These are phyloP conservation scores for Heritiera littoralis DNA, from an alignment of 345 rosid genomes.

Conservation along the genomic window DNA sequence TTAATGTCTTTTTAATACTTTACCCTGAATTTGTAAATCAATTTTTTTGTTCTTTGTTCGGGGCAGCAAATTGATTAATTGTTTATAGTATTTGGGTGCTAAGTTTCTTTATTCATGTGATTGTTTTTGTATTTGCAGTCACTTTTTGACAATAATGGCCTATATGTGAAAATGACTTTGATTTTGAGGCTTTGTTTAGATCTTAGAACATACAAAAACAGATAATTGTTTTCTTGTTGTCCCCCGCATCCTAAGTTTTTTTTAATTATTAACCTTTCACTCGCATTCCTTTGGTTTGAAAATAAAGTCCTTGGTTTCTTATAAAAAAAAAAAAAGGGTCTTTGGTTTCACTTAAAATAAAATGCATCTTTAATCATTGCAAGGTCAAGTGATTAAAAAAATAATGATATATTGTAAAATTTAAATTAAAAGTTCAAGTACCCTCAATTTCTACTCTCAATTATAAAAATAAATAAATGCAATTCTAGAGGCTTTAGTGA, in stretches of 20 bases:
- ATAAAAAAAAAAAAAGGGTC: too few species aligned
- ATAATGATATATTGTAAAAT: too few species aligned
- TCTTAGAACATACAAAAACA: not conserved
- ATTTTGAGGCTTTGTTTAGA: not conserved
- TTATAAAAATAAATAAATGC: too few species aligned
- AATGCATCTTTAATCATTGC: not conserved
- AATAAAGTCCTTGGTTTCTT: not conserved
- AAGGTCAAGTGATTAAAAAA: too few species aligned
- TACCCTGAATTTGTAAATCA: too few species aligned
- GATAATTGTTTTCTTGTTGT: not conserved
- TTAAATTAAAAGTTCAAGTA: too few species aligned
- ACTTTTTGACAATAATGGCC: slow-evolving; percentile 9
- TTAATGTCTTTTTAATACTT: not conserved
- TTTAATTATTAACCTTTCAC: too few species aligned
- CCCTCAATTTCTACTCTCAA: too few species aligned
- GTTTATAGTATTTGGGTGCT: not conserved
- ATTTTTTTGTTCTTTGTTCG: too few species aligned
- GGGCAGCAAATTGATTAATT: too few species aligned
- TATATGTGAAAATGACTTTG: not conserved
- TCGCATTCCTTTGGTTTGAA: too few species aligned
- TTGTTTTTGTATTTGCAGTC: not conserved
- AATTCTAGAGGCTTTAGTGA: not conserved
- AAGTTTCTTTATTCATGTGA: not conserved
- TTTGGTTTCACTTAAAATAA: not conserved
- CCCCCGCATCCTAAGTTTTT: too few species aligned